Base-by-base conservation (phyloP, 2,329 filamentous ascomycete species). In the Trichophyton schoenleinii region DNA sequence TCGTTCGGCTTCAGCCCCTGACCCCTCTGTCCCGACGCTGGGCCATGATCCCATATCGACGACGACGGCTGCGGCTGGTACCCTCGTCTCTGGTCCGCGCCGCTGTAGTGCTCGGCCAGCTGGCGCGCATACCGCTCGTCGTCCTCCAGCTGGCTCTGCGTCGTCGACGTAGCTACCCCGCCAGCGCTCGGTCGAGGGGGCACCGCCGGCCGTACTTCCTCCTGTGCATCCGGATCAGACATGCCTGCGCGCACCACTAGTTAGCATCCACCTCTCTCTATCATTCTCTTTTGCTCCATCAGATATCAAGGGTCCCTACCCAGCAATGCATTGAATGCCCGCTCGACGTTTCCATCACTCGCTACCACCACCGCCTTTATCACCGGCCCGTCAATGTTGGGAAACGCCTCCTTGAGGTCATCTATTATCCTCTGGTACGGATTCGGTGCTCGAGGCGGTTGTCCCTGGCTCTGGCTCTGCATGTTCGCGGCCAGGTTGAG, bases 331-430 rank as follows among this genome's bases (percentile, higher is more conserved):
- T 96, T 94, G 77, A 99, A 99, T 13, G 94, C 92, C 36, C 90
- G 88, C 74, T 99, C 94, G 57, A 97, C 86, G 69, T 87, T 85
- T 63, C 91, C 92, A 62, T 86, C 82, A 72, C 94, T 97, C 13
- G 94, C 94, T 25, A 83, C 81, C 65, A 99, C 77, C 0, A 99
- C 88, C 34, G 94, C 94, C 74, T 87, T 95, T 73, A 99, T 83
- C 55, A 99, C 87, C 52, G 84, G 74, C 6, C 77, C 72, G 60
- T 99, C 94, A 63, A 96, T 88, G 61, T 79, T 82, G 0, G 94
- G 94, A 69, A 99, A 99, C 0, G 94, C 94, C 74, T 99, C 94
- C 73, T 89, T 92, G 61, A 99, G 80, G 2, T 91, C 96, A 68
- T 84, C 83, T 74, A 92, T 87, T 57, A 90, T 91, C 77, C 95